Base-by-base conservation (phyloP, 1,284 basidiomycete species). In the Bjerkandera adusta region DNA sequence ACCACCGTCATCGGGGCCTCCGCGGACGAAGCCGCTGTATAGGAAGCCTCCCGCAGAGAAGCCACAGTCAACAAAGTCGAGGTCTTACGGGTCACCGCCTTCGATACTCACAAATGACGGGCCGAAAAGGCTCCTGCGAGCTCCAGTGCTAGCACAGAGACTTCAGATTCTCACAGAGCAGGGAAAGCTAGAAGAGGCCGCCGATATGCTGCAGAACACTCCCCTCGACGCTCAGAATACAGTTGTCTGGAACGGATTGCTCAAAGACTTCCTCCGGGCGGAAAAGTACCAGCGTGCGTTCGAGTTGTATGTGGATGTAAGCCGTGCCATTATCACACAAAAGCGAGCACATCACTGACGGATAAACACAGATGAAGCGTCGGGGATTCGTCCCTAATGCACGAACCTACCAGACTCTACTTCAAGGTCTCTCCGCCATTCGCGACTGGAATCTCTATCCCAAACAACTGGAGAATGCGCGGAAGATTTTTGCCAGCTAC, bases 231-330 rank as follows among this genome's bases (percentile, higher is more conserved):
- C 85, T 0, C 82, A 87, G 59, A 89, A 86, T 54, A 69, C 76
- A 1, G 68, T 73, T 16, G 79, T 84, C 2, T 91, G 87, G 88
- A 89, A 88, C 52, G 86, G 80, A 1, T 60, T 90, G 48, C 81
- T 91, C 27, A 73, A 70, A 65, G 70, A 79, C 35, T 74, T 75
- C 46, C 69, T 86, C 68, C 72, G 76, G 36, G 75, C 64, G 12
- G 65, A 72, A 43, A 74, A 73, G 26, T 84, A 72, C 59, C 73
- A 81, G 35, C 61, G 81, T 18, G 77, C 76, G 0, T 85, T 80
- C 52, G 60, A 71, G 15, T 67, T 89, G 20, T 89, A 77, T 61
- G 66, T 69, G 30, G 88, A 90, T 50, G 87, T 89, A 59, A 58
- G 83, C 69, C 7, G 22, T 41, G 47, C 16, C 32, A 36, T 46